A percentile compares a stretch with the other conserved stretches of the same genome.
These are phyloP conservation scores for Vickermania ingenoplastis DNA, from an alignment of 208 protist species.

Conservation along the genomic window DNA sequence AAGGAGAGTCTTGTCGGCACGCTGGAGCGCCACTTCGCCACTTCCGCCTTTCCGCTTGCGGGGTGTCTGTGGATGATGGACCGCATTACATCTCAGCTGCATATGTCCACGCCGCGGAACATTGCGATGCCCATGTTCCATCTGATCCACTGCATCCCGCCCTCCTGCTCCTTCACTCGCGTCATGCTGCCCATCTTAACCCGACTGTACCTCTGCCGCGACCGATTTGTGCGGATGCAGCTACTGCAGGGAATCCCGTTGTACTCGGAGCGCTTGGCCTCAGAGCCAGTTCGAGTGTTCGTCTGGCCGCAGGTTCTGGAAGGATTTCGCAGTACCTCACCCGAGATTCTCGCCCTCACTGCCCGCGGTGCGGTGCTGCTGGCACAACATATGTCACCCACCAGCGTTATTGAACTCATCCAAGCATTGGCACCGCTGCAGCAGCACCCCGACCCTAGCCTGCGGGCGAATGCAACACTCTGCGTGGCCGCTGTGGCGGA, in stretches of 20 bases:
- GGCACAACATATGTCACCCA: conserved; percentile 35
- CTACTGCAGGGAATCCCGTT: conserved; percentile 42
- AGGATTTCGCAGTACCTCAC: conserved; percentile 44
- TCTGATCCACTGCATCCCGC: no score
- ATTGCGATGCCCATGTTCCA: conserved; percentile 54
- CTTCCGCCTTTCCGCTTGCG: conserved; percentile 32
- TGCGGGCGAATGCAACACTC: conserved; percentile 87
- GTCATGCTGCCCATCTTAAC: neutral
- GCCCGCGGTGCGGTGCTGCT: conserved; percentile 65
- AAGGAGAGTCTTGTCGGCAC: conserved; percentile 47
- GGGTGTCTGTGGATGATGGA: conserved; percentile 41
- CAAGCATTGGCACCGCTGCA: conserved; percentile 48
- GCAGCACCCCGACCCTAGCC: conserved; percentile 52
- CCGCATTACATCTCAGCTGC: conserved; percentile 37
- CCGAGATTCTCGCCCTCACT: conserved; percentile 66
- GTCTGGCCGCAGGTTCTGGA: conserved; percentile 66
- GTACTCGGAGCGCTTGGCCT: conserved; percentile 35
- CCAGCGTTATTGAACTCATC: conserved; percentile 52
- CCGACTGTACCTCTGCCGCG: conserved; percentile 4
- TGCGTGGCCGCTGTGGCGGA: conserved; percentile 53
- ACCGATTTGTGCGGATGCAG: conserved; percentile 51
- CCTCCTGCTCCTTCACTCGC: neutral
- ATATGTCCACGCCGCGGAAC: conserved; percentile 5
- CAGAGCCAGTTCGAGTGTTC: conserved; percentile 23
- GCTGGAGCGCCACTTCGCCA: conserved; percentile 25